Evolutionary conservation across 768 basidiomycete species (phyloP).

Genomic region (Boletus vermiculosoides): DNA sequence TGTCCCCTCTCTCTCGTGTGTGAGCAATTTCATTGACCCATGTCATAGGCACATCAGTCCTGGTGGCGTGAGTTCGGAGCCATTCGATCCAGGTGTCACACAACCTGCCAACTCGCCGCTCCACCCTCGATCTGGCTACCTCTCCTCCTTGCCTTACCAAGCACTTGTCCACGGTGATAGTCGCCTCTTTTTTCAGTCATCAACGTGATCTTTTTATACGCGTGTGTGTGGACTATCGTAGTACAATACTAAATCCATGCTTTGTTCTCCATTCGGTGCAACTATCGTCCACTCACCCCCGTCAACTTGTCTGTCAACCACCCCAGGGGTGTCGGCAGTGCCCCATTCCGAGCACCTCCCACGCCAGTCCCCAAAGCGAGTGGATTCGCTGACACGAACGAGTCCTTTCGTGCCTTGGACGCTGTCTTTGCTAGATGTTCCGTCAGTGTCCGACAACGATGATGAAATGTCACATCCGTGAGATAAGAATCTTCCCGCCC

Average conservation of each 20-base stretch:
- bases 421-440: conserved; percentile 59
- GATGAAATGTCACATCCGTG: neutral
- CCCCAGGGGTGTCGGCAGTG: conserved; percentile 68
- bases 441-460: conserved; percentile 8
- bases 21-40: conserved; percentile 4
- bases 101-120: neutral
- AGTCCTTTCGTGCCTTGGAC: conserved; percentile 71
- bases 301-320: conserved; percentile 78
- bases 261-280: neutral
- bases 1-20: conserved; percentile 18
- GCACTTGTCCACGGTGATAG: neutral
- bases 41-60: conserved; percentile 25
- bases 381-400: conserved; percentile 79
- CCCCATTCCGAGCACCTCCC: conserved; percentile 59
- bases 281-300: conserved; percentile 54
- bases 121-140: neutral
- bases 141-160: neutral
- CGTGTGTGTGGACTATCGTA: neutral
- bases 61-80: conserved; percentile 17
- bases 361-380: conserved; percentile 65
- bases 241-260: conserved; percentile 2
- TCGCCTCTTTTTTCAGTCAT: neutral
- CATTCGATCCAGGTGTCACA: neutral
- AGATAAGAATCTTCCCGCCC: neutral
- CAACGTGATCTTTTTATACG: neutral